Evolutionary conservation across 1,284 basidiomycete genomes (phyloP), one percentile per base, ranked within the genome.

Genomic region (Amylostereum areolatum): DNA sequence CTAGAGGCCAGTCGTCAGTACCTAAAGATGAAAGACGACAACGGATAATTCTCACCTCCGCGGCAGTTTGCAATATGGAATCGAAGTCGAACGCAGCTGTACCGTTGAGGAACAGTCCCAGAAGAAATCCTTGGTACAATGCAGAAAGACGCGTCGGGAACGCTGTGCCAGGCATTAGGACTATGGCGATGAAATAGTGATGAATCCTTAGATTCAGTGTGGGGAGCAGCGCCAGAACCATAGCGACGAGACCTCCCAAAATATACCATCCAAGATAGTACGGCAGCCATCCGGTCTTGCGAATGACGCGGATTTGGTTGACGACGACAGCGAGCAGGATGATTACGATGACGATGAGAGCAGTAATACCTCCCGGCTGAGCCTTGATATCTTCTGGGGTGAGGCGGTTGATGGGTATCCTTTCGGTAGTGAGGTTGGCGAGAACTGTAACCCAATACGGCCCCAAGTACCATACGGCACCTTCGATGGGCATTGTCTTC

Each of bases 371-470:
- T 29, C 91, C 90, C 1, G 80, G 77, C 45, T 83, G 78, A 58
- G 80, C 75, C 3, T 62, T 61, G 42, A 94, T 74, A 62, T 92
- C 90, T n/a, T 78, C 75, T 1, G 77, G 74, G 2, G 81, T 80
- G 10, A 95, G 76, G 12, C 88, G 78, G 58, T 81, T 75, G 48
- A 92, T 81, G 8, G 89, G 90, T 36, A 92, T 81, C 58, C 77
- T 75, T 59, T 80, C 81, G 42, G 75, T 74, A 27, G 83, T 83
- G 29, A 84, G 65, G 59, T 86, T 86, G 43, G 78, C 72, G 29
- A 86, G 70, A 29, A 87, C 70, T 1, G 89, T 89, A n/a, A 81
- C 74, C 92, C 92, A 94, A 65, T 80, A 94, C 8, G 87, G 81
- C 2, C 71, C 81, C 18, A 92, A 73, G 61, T 88, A 93, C 73